phyloP scores from a whole-genome alignment of 345 rosid genomes.

The Lagerstroemia speciosa region DNA sequence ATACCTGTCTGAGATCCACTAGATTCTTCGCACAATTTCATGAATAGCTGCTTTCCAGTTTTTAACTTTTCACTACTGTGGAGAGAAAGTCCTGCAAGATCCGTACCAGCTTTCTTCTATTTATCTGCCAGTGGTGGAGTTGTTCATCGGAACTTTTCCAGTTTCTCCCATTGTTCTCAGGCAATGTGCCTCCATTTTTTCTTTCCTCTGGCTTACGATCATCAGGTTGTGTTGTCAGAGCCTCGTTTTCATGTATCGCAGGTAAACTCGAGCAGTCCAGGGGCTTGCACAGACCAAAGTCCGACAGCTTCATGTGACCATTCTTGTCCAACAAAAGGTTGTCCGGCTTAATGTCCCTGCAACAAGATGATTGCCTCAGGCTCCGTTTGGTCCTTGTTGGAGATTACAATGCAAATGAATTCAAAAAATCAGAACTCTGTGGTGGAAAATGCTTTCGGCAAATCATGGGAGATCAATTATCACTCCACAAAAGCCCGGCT shows the following conservation, averaged over 20 bases:
- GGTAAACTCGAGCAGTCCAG: slow-evolving; percentile 72
- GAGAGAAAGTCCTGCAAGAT: not conserved
- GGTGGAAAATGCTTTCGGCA: too few species aligned
- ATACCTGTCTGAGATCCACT: too few species aligned
- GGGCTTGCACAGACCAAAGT: slow-evolving; percentile 98
- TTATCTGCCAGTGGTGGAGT: slow-evolving; percentile 78
- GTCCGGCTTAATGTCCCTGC: slow-evolving; percentile 94
- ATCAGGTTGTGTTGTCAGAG: slow-evolving; percentile 22
- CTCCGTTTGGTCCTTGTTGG: too few species aligned
- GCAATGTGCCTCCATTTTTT: slow-evolving; percentile 45
- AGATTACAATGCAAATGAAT: too few species aligned
- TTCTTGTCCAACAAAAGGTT: slow-evolving; percentile 78
- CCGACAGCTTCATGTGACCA: slow-evolving; percentile 92
- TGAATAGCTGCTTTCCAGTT: too few species aligned
- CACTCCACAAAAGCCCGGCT: too few species aligned
- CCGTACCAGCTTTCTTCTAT: slow-evolving; percentile 75
- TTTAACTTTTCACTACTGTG: too few species aligned
- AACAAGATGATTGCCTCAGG: not conserved
- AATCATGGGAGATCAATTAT: too few species aligned
- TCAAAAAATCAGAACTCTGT: too few species aligned
- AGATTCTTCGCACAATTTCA: too few species aligned
- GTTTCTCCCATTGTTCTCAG: slow-evolving; percentile 39
- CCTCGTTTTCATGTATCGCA: slow-evolving; percentile 63
- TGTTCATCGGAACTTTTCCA: slow-evolving; percentile 84
- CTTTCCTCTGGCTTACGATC: slow-evolving; percentile 60